These are phyloP conservation scores for Aspergillus brunneoviolaceus DNA, from an alignment of 2,329 filamentous ascomycete species.

Conservation along the genomic window DNA sequence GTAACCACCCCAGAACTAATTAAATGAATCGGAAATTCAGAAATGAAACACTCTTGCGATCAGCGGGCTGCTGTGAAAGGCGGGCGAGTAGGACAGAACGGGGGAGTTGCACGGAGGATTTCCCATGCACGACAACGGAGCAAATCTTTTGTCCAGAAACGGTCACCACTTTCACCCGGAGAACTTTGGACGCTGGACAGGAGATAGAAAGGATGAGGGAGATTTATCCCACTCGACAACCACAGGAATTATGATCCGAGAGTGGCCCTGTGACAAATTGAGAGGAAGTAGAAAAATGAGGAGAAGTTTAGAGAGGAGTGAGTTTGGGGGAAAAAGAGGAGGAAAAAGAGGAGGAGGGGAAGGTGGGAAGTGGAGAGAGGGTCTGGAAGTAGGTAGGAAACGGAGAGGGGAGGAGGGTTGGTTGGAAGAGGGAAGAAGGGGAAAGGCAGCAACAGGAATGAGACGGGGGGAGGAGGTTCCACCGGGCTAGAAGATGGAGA, in stretches of 20 bases:
- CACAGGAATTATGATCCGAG: neutral
- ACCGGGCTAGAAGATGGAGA: conserved; percentile 1
- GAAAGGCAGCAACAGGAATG: conserved; percentile 7
- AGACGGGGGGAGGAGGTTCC: conserved; percentile 8
- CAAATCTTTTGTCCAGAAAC: conserved; percentile 28
- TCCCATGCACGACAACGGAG: conserved; percentile 27
- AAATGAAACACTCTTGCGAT: neutral
- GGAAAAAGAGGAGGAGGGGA: conserved; percentile 9
- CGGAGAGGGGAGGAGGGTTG: neutral
- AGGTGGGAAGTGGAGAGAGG: conserved; percentile 4
- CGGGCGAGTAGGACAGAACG: conserved; percentile 32
- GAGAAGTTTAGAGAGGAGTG: neutral
- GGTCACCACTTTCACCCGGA: neutral
- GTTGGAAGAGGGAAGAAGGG: neutral
- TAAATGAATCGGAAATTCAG: neutral
- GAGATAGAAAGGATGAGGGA: conserved; percentile 12
- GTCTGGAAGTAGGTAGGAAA: conserved; percentile 7
- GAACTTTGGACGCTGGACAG: conserved; percentile 8
- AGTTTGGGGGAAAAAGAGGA: neutral
- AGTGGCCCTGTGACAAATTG: neutral
- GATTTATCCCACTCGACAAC: conserved; percentile 19
- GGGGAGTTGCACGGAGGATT: conserved; percentile 17
- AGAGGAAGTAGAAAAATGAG: conserved; percentile 3
- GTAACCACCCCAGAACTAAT: neutral
- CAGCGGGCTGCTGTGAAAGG: neutral